These are phyloP conservation scores for Ascochyta lentis DNA, from an alignment of 2,329 filamentous ascomycete genomes.

Conservation along the genomic window DNA sequence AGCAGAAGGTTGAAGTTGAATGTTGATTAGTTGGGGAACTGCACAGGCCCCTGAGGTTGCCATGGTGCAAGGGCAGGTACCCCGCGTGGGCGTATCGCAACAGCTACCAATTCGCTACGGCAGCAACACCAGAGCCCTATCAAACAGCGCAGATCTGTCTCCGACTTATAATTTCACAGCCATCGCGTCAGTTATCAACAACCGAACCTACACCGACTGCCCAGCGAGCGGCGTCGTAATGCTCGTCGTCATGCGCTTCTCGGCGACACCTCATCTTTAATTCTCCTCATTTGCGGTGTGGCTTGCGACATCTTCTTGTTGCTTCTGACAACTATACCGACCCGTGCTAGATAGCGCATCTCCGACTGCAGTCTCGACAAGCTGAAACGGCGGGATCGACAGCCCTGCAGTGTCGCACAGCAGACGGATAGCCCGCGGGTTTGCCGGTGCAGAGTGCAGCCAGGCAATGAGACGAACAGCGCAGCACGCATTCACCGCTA, in stretches of 20 bases:
- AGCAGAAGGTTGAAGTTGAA: not conserved
- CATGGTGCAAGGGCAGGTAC: not conserved
- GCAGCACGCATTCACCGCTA: constrained; percentile 14
- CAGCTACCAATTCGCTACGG: constrained; percentile 12
- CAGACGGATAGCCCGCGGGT: constrained; percentile 9
- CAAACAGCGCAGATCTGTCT: not conserved
- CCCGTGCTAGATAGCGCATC: constrained; percentile 11
- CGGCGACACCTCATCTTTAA: not conserved
- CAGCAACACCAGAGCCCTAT: not conserved
- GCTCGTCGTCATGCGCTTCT: not conserved
- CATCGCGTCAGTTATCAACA: not conserved
- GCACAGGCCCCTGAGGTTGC: not conserved
- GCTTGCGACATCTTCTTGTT: constrained; percentile 3
- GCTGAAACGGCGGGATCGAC: constrained; percentile 3
- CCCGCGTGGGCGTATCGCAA: constrained; percentile 8
- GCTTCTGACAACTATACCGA: constrained; percentile 14
- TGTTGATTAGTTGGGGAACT: constrained; percentile 13
- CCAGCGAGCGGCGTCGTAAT: not conserved
- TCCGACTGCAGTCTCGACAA: constrained; percentile 5
- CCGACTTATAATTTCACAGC: not conserved
- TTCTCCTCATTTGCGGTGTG: not conserved
- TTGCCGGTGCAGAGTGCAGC: constrained; percentile 12
- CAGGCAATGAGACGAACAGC: constrained; percentile 12
- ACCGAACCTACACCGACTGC: not conserved
- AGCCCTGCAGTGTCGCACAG: constrained; percentile 13